Conservation (phyloP, 108 stramenopile genomes). For the Pseudonitzschia multiseries region DNA sequence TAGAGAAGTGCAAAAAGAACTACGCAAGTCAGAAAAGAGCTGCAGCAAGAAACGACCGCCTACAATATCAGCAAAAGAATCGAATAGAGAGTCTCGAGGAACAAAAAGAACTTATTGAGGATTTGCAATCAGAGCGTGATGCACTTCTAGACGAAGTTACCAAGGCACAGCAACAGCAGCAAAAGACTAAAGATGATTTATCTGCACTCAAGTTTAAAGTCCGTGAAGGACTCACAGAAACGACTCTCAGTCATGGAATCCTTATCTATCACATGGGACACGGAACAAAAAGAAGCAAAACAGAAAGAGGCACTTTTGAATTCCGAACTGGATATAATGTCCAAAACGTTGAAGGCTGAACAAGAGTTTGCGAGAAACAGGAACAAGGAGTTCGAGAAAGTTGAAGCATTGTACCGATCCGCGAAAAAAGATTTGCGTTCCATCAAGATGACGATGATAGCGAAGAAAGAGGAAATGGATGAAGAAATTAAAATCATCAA, state of each 20-base stretch:
- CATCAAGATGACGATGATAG: not conserved
- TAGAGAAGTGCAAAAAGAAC: not conserved
- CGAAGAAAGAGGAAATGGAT: conserved; percentile 1
- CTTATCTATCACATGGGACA: conserved; percentile 6
- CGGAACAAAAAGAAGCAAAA: conserved; percentile 11
- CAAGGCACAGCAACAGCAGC: not conserved
- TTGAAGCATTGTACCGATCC: conserved; percentile 1
- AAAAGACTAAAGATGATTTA: conserved; percentile 6
- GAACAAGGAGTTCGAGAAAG: conserved; percentile 1
- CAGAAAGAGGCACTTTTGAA: conserved; percentile 7
- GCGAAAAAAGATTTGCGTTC: conserved; percentile 1
- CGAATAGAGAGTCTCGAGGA: conserved; percentile 1
- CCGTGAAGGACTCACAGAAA: conserved; percentile 9
- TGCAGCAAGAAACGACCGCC: not conserved
- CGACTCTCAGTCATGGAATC: conserved; percentile 12
- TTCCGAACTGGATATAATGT: conserved; percentile 13
- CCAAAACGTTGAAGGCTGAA: conserved; percentile 8
- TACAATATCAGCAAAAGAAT: not conserved
- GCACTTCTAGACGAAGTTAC: not conserved
- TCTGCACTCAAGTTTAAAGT: not conserved
- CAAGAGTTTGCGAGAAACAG: not conserved
- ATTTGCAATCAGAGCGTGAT: conserved; percentile 2
- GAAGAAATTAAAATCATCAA: not conserved
- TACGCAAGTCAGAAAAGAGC: not conserved
- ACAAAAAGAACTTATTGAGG: not conserved